Percentiles rank a stretch among this genome's conserved stretches.
phyloP scores from a whole-genome alignment of 441 rosid genomes.

The Pelargonium exstipulatum region DNA sequence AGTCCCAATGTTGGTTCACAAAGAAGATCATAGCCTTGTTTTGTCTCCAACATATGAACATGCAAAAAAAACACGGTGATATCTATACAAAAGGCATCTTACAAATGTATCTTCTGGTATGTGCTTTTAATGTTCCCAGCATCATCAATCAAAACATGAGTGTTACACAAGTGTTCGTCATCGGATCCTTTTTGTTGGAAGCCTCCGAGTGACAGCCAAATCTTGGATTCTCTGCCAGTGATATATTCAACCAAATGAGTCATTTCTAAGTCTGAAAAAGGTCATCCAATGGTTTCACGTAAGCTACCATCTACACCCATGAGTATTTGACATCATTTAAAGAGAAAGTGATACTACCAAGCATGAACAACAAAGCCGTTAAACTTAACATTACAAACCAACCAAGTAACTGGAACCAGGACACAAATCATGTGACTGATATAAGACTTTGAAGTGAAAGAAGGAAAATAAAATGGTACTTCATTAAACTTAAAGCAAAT shows the following conservation, averaged over 20 bases:
- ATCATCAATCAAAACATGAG: constrained; percentile 81
- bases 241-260: constrained; percentile 2
- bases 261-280: background rate
- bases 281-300: background rate
- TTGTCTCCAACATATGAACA: background rate
- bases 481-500: background rate
- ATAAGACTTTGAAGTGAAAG: background rate
- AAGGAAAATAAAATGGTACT: background rate
- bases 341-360: background rate
- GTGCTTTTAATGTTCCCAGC: constrained; percentile 61
- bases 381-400: background rate
- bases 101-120: constrained; percentile 79
- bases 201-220: constrained; percentile 95
- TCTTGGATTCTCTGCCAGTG: constrained; percentile 55
- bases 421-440: background rate
- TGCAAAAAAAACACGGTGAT: background rate
- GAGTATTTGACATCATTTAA: background rate
- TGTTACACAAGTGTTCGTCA: constrained; percentile 63
- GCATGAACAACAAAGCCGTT: background rate
- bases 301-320: background rate
- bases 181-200: constrained; percentile 80
- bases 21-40: background rate
- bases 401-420: background rate
- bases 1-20: background rate
- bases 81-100: constrained; percentile 21